Evolutionary conservation across 1,284 basidiomycete species (phyloP), one percentile per base, ranked within the genome.

Genomic region (Polyporus tsugae): DNA sequence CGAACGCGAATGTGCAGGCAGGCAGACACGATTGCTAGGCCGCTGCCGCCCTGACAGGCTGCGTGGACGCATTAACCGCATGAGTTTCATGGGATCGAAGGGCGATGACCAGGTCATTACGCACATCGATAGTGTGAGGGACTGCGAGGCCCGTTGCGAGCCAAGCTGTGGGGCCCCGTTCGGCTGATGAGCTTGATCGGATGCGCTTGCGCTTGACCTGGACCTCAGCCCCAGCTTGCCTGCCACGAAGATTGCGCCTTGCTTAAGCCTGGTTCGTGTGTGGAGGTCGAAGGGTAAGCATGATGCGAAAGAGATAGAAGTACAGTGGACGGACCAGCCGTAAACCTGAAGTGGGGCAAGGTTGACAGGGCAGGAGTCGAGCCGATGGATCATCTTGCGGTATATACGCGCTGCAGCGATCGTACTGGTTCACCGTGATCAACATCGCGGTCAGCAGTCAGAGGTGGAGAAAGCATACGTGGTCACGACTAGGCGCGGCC

Each of bases 371-470:
- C 70, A 71, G 4, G 6, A n/a, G 22, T 62, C 49, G 4, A 39
- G 35, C 17, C 65, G 70, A 15, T 33, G 19, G 35, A 64, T 29
- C 70, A 71, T 68, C 42, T 64, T 71, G 25, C 70, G 67, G 36
- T 66, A 68, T 1, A 71, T 4, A 2, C 67, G 70, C 10, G 62
- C 63, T 1, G 65, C 57, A 3, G 59, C n/a, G 55, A 64, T 25
- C 4, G 53, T 66, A 5, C 70, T 71, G 36, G 35, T 13, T 35
- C 17, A 13, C 6, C 13, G 29, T 13, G 6, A 39, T 53, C 13
- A 59, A 22, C 33, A n/a, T 9, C 15, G 11, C 19, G 7, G 2
- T 13, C 11, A 9, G 22, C 7, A 7, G 29, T 10, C 25, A 19
- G 9, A 58, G n/a, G 15, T 1, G 13, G 22, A 25, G 10, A n/a